Evolutionary conservation across 2,329 filamentous ascomycete genomes (phyloP).

Genomic region (Didymella glomerata): DNA sequence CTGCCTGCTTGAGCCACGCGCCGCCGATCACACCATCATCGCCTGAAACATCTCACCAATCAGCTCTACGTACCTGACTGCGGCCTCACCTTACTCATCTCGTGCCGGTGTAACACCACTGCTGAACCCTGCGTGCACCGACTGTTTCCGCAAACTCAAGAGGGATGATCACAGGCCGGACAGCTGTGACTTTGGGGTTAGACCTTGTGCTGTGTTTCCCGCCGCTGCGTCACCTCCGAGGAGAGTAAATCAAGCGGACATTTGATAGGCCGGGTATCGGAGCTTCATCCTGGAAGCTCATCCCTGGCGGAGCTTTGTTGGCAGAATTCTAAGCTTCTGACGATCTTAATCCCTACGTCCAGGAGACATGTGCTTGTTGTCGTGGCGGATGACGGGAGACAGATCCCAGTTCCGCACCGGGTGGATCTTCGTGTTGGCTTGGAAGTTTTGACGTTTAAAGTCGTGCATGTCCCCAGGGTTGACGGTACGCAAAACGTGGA

Average conservation of each 20-base stretch:
- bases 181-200: slow-evolving; percentile 8
- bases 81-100: slow-evolving; percentile 19
- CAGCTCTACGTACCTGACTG: slow-evolving; percentile 44
- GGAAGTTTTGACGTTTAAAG: slow-evolving; percentile 15
- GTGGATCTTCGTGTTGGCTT: slow-evolving; percentile 16
- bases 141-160: slow-evolving; percentile 5
- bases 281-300: slow-evolving; percentile 22
- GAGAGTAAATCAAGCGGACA: slow-evolving; percentile 26
- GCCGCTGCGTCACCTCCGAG: slow-evolving; percentile 36
- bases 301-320: slow-evolving; percentile 32
- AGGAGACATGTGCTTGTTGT: slow-evolving; percentile 19
- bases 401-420: slow-evolving; percentile 13
- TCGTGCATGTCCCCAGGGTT: slow-evolving; percentile 21
- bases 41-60: slow-evolving; percentile 37
- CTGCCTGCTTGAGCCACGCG: slow-evolving; percentile 28
- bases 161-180: slow-evolving; percentile 12
- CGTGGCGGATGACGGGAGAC: slow-evolving; percentile 16
- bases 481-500: slow-evolving; percentile 13
- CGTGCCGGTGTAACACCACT: slow-evolving; percentile 20
- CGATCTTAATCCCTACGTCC: slow-evolving; percentile 12
- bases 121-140: slow-evolving; percentile 28
- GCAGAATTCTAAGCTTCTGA: slow-evolving; percentile 17
- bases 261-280: slow-evolving; percentile 22
- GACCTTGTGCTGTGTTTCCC: slow-evolving; percentile 10
- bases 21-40: slow-evolving; percentile 44